Conservation (phyloP, 139 green algal genomes). For the Chlorella sp. region DNA sequence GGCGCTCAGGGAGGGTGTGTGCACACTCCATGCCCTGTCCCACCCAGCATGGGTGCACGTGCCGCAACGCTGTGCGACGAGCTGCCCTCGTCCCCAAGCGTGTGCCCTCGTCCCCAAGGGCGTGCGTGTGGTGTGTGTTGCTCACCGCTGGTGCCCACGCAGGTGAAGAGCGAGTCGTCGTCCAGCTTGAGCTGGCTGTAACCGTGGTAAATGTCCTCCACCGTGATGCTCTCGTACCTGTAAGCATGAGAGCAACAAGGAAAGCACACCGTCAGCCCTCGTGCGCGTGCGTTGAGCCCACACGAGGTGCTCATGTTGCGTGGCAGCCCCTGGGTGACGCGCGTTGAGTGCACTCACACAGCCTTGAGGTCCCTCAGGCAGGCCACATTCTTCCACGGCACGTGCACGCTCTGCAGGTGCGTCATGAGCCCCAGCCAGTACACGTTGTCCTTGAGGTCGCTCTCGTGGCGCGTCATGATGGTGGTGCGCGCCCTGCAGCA, state of each 20-base stretch:
- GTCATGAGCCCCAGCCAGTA: constrained; percentile 93
- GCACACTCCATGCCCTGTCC: too few species aligned
- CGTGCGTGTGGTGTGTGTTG: background rate
- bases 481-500: constrained; percentile 75
- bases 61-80: too few species aligned
- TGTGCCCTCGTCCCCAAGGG: too few species aligned
- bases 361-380: constrained; percentile 80
- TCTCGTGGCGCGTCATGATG: constrained; percentile 91
- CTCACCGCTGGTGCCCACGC: constrained; percentile 69
- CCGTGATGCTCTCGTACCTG: constrained; percentile 70
- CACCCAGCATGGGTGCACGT: too few species aligned
- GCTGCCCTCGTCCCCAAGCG: too few species aligned
- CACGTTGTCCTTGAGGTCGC: constrained; percentile 88
- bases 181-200: constrained; percentile 72
- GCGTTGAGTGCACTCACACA: constrained; percentile 50
- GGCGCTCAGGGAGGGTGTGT: too few species aligned
- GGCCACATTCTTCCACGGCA: constrained; percentile 80
- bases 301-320: too few species aligned
- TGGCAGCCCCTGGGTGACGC: too few species aligned
- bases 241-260: background rate
- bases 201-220: constrained; percentile 86
- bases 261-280: background rate
- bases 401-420: constrained; percentile 75
- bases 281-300: too few species aligned
- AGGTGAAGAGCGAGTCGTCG: constrained; percentile 61